Percentiles rank a stretch among this genome's conserved stretches.
Evolutionary conservation across 2,329 filamentous ascomycete species (phyloP).

Genomic region (Calycina herbarum): DNA sequence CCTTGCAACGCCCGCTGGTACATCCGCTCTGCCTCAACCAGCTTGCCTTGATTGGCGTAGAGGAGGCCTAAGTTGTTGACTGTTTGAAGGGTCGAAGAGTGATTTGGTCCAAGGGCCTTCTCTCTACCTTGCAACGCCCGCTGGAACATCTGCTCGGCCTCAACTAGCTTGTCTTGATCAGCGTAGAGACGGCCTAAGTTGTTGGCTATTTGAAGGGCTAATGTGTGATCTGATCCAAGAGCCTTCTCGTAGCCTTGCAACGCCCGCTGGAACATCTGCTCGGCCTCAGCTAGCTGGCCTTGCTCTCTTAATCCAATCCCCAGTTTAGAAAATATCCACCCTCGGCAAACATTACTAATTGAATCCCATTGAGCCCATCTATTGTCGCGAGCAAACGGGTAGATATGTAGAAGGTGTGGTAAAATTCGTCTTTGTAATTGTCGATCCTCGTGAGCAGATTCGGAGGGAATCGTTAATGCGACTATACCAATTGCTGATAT

Average conservation of each 20-base stretch:
- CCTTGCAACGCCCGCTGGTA: constrained; percentile 8
- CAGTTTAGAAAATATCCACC: background rate
- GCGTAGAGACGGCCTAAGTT: constrained; percentile 31
- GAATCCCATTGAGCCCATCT: background rate
- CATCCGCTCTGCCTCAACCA: constrained; percentile 29
- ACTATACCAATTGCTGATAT: background rate
- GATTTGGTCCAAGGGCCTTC: constrained; percentile 19
- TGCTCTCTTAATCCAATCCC: constrained; percentile 18
- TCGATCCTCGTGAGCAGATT: background rate
- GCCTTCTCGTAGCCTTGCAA: constrained; percentile 21
- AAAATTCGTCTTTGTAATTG: background rate
- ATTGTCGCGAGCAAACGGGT: background rate
- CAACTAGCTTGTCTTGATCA: constrained; percentile 28
- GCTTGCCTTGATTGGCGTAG: background rate
- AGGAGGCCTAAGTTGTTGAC: background rate
- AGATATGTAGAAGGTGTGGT: background rate
- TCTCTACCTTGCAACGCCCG: constrained; percentile 27
- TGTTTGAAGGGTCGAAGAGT: background rate
- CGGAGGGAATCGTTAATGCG: background rate
- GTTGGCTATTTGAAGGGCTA: constrained; percentile 16
- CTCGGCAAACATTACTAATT: background rate
- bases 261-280: constrained; percentile 15
- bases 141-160: constrained; percentile 33
- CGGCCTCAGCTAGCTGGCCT: constrained; percentile 25
- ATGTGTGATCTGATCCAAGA: constrained; percentile 9